Evolutionary conservation across 176 grass and related monocot species (phyloP).

Genomic region (Bothriochloa decipiens): DNA sequence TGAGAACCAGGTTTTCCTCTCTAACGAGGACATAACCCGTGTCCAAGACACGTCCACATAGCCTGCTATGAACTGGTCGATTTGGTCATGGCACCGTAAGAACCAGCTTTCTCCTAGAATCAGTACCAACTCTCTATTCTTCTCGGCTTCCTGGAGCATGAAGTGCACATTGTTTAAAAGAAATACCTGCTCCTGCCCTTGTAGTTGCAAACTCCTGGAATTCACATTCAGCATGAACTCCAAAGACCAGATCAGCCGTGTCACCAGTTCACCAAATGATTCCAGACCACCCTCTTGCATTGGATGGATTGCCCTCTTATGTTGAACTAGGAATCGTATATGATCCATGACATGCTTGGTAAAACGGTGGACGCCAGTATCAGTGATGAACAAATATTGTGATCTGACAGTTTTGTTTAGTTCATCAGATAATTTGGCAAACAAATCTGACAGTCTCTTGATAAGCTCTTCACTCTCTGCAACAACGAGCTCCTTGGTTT

Average conservation of each 20-base stretch:
- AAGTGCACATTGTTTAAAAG: constrained; percentile 8
- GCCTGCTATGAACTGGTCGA: background rate
- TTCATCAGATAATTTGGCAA: background rate
- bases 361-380: constrained; percentile 24
- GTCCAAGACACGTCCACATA: constrained; percentile 25
- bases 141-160: background rate
- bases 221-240: background rate
- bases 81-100: background rate
- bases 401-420: background rate
- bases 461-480: background rate
- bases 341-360: constrained; percentile 8
- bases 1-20: background rate
- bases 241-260: background rate
- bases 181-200: constrained; percentile 7
- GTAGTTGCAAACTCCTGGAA: background rate
- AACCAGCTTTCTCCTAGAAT: constrained; percentile 1
- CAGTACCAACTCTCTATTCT: background rate
- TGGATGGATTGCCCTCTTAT: background rate
- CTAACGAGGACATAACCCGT: background rate
- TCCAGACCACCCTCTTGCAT: background rate
- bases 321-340: background rate
- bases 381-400: background rate
- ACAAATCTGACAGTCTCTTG: background rate
- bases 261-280: background rate
- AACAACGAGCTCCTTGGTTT: constrained; percentile 2